Evolutionary conservation across 192 early-diverging fungal species (phyloP).

Genomic region (Anaeromyces robustus): DNA sequence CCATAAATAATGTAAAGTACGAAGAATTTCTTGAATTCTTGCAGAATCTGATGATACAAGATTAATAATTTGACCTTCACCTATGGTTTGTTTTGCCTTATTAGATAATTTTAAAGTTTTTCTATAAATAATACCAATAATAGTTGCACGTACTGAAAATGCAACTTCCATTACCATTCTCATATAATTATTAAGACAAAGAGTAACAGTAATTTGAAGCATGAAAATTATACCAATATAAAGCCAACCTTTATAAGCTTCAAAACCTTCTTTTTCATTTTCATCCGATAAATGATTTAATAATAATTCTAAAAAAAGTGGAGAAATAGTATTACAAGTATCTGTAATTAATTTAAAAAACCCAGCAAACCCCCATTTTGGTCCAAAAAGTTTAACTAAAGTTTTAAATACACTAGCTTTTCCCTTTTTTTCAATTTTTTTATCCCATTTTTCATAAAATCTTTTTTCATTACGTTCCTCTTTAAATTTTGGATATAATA

Average conservation of each 20-base stretch:
- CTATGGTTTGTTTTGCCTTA: slow-evolving; percentile 22
- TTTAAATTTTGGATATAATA: neutral
- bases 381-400: neutral
- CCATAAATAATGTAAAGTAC: neutral
- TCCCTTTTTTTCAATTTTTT: neutral
- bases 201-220: slow-evolving; percentile 12
- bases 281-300: too few relatives aligned
- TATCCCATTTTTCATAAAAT: neutral
- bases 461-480: neutral
- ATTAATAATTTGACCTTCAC: slow-evolving; percentile 5
- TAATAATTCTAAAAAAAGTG: too few relatives aligned
- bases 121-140: slow-evolving; percentile 36
- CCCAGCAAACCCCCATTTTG: neutral
- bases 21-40: neutral
- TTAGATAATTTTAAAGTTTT: slow-evolving; percentile 37
- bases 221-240: neutral
- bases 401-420: neutral
- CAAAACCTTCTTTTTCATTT: too few relatives aligned
- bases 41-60: neutral
- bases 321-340: neutral
- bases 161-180: slow-evolving; percentile 9
- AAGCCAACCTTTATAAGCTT: too few relatives aligned
- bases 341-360: neutral
- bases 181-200: slow-evolving; percentile 23
- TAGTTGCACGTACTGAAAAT: slow-evolving; percentile 20